These are phyloP conservation scores for Phytophthora idaei DNA, from an alignment of 352 stramenopile species.

Conservation along the genomic window DNA sequence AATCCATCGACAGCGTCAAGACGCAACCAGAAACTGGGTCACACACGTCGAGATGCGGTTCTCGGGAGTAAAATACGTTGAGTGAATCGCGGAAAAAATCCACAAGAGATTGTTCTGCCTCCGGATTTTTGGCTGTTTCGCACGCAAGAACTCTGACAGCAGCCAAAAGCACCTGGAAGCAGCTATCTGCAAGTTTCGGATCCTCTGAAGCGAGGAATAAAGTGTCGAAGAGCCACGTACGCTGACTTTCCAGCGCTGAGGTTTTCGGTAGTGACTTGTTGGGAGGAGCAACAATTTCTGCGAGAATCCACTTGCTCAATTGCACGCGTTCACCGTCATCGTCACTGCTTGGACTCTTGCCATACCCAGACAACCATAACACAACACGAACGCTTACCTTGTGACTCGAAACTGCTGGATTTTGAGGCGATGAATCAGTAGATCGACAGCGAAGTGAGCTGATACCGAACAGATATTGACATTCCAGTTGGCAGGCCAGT, in stretches of 20 bases:
- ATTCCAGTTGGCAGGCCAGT: slow-evolving; percentile 30
- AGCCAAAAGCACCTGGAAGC: slow-evolving; percentile 34
- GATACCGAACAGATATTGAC: slow-evolving; percentile 51
- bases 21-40: slow-evolving; percentile 42
- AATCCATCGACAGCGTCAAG: slow-evolving; percentile 32
- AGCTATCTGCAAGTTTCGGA: slow-evolving; percentile 30
- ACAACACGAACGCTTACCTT: slow-evolving; percentile 11
- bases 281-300: slow-evolving; percentile 27
- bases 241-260: slow-evolving; percentile 29
- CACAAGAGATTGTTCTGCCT: slow-evolving; percentile 18
- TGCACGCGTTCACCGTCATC: slow-evolving; percentile 18
- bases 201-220: slow-evolving; percentile 49
- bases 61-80: slow-evolving; percentile 47
- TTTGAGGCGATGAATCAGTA: neutral
- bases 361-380: slow-evolving; percentile 20
- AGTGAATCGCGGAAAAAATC: slow-evolving; percentile 39
- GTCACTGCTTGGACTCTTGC: neutral
- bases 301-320: slow-evolving; percentile 45
- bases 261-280: slow-evolving; percentile 1
- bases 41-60: slow-evolving; percentile 38
- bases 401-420: neutral
- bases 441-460: slow-evolving; percentile 22
- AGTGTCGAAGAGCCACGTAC: slow-evolving; percentile 71
- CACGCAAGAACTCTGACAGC: slow-evolving; percentile 27
- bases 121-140: slow-evolving; percentile 10